Evolutionary conservation across 768 basidiomycete species (phyloP).

Genomic region (Tephrocybe sp.): DNA sequence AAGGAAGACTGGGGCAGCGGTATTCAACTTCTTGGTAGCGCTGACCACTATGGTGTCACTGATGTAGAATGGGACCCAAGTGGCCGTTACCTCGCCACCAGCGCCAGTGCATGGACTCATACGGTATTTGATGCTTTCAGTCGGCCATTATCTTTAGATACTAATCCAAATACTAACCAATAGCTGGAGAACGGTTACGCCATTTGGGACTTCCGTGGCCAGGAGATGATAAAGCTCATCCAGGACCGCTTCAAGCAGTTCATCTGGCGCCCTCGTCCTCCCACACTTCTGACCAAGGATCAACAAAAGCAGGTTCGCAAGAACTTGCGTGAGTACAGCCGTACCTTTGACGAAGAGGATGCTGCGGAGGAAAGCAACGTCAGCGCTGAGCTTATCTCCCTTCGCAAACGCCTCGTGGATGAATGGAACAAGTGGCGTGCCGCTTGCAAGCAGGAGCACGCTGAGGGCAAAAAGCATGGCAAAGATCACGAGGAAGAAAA

Average conservation of each 20-base stretch:
- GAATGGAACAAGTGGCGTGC: conserved; percentile 99
- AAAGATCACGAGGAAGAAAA: conserved; percentile 45
- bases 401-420: conserved; percentile 87
- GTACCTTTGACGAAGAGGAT: conserved; percentile 94
- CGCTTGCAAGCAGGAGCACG: conserved; percentile 42
- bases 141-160: not conserved
- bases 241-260: conserved; percentile 98
- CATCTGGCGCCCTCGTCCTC: conserved; percentile 96
- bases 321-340: conserved; percentile 89
- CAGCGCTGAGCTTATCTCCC: conserved; percentile 89
- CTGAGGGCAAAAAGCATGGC: conserved; percentile 14
- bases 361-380: conserved; percentile 93
- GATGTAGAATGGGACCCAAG: conserved; percentile 99
- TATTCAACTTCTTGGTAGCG: conserved; percentile 81
- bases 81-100: conserved; percentile 90
- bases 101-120: conserved; percentile 93
- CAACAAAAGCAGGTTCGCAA: conserved; percentile 84
- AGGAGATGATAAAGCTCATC: conserved; percentile 86
- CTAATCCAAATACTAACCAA: not conserved
- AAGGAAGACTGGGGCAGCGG: conserved; percentile 82
- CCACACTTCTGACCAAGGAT: conserved; percentile 82
- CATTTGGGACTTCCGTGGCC: conserved; percentile 98
- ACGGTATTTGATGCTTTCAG: conserved; percentile 55
- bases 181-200: conserved; percentile 96
- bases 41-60: conserved; percentile 96